These are phyloP conservation scores for Anthracocystis walkeri DNA, from an alignment of 1,284 basidiomycete genomes.

Conservation along the genomic window DNA sequence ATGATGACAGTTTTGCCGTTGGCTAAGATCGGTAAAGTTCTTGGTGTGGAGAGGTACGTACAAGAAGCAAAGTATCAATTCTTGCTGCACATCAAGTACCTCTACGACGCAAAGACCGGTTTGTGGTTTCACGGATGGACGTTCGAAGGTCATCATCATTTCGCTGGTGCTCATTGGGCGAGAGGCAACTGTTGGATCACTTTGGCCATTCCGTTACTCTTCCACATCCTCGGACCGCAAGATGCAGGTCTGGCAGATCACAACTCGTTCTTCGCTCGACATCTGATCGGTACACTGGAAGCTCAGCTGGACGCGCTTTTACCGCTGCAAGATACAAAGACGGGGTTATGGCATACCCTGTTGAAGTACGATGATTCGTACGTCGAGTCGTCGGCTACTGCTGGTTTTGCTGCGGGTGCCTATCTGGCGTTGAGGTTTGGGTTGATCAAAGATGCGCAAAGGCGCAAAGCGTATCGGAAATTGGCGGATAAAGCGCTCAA, in stretches of 20 bases:
- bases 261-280: conserved; percentile 60
- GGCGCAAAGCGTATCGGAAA: conserved; percentile 72
- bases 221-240: conserved; percentile 71
- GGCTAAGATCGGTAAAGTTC: conserved; percentile 76
- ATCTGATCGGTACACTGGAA: conserved; percentile 73
- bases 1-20: conserved; percentile 77
- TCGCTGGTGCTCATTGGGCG: conserved; percentile 76
- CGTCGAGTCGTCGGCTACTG: conserved; percentile 76
- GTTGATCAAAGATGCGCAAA: conserved; percentile 70
- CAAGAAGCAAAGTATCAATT: conserved; percentile 77
- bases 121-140: conserved; percentile 76
- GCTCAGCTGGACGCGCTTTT: conserved; percentile 75
- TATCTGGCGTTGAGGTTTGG: conserved; percentile 74
- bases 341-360: conserved; percentile 77
- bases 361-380: conserved; percentile 75
- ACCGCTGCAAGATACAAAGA: conserved; percentile 72
- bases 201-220: conserved; percentile 76
- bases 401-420: conserved; percentile 77
- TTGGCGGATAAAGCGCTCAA: conserved; percentile 73
- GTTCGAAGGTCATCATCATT: conserved; percentile 74
- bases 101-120: conserved; percentile 73
- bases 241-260: conserved; percentile 16
- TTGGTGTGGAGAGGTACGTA: conserved; percentile 74
- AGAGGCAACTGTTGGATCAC: conserved; percentile 79
- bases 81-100: conserved; percentile 74